These are phyloP conservation scores for Phlebiopsis gigantea DNA, from an alignment of 768 basidiomycete species.

Conservation along the genomic window DNA sequence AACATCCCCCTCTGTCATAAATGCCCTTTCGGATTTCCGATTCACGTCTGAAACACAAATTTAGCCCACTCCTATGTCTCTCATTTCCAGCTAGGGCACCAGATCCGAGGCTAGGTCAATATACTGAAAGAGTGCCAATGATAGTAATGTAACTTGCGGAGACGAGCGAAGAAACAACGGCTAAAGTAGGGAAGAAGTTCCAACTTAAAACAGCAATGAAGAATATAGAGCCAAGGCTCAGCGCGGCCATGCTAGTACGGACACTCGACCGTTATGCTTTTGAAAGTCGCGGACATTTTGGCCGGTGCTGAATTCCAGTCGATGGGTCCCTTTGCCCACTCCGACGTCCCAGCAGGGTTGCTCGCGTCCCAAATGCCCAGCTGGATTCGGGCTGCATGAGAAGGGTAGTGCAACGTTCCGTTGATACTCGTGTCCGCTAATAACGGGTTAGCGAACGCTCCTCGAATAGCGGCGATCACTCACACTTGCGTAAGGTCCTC, in stretches of 20 bases:
- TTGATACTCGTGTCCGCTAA: constrained; percentile 28
- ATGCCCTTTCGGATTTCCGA: no score
- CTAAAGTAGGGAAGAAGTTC: not conserved
- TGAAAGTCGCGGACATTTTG: constrained; percentile 29
- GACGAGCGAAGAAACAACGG: not conserved
- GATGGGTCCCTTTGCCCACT: constrained; percentile 40
- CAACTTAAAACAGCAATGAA: not conserved
- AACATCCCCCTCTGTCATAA: not conserved
- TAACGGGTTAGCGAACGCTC: not conserved
- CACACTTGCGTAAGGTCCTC: constrained; percentile 27
- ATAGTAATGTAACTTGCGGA: no score
- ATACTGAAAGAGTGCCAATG: no score
- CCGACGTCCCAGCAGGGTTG: constrained; percentile 33
- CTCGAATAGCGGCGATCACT: not conserved
- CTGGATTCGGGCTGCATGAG: constrained; percentile 32
- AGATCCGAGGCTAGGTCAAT: no score
- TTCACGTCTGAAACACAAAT: no score
- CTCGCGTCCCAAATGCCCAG: constrained; percentile 46
- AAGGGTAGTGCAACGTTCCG: constrained; percentile 32
- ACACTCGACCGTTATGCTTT: constrained; percentile 35
- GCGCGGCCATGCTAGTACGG: not conserved
- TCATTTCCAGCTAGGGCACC: no score
- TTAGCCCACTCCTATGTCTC: no score
- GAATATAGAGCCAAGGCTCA: not conserved
- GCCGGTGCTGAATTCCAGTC: constrained; percentile 31